Evolutionary conservation across 352 stramenopile species (phyloP), one percentile per base, ranked within the genome.

Genomic region (Globisporangium cylindrosporum): DNA sequence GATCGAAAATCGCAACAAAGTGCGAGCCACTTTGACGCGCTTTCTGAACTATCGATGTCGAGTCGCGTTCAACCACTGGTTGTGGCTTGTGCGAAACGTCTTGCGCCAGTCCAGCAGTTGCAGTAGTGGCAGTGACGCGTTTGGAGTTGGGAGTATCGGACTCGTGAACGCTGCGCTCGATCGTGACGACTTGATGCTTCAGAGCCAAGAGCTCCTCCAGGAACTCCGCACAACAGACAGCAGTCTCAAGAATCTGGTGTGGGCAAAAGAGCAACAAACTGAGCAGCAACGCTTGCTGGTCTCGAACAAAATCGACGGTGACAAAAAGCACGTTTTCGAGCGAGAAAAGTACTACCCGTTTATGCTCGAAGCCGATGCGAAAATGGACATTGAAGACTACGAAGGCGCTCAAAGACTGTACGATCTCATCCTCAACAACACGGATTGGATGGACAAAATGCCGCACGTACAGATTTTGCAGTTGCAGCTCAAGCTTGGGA

Each of bases 351-450:
- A 74, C 27, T 77, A 74, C n/a, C 53, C 72, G 0, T 75, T 79
- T 58, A 56, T 89, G 54, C 41, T 90, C 6, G 77, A 94, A 74
- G 84, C 79, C 0, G 80, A 91, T 25, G 67, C 82, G 15, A 87
- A 82, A 49, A 80, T 90, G 76, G 72, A 84, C 58, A 46, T 92
- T 32, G 68, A 76, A 49, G 76, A 91, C 12, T 86, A 77, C 22
- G 72, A 77, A 18, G 74, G 71, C 49, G 84, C 83, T 8, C 63
- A 76, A 9, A 66, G 36, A 0, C 67, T 87, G 14, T 92, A 87
- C 66, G 67, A 82, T 1, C 24, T 74, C 55, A 77, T 88, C 0
- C 56, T 79, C 27, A 73, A 36, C 48, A 80, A 89, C 18, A n/a
- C 72, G 1, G 59, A 54, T 2, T 90, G 82, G 75, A 65, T 74